Evolutionary conservation across 108 stramenopile species (phyloP).

Genomic region (Nitzschia palea): DNA sequence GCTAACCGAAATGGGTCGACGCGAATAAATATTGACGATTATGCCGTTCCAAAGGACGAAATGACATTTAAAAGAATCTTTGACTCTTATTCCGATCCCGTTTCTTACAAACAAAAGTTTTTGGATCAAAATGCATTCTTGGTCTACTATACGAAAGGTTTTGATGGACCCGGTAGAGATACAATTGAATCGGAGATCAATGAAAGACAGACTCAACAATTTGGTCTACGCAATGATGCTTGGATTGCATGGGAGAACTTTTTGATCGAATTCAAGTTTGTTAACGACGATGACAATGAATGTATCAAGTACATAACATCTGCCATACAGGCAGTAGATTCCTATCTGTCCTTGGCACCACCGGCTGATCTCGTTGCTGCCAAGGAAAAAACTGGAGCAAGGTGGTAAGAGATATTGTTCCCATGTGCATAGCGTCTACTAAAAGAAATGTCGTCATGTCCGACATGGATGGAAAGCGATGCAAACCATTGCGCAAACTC

Average conservation of each 20-base stretch:
- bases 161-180: constrained; percentile 75
- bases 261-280: constrained; percentile 54
- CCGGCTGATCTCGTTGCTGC: constrained; percentile 13
- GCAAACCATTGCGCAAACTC: no score
- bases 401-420: constrained; percentile 7
- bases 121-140: constrained; percentile 86
- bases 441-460: no score
- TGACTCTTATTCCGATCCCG: constrained; percentile 76
- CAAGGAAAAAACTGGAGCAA: not conserved
- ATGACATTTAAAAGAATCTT: constrained; percentile 71
- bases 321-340: constrained; percentile 20
- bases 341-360: constrained; percentile 20
- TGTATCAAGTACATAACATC: not conserved
- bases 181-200: constrained; percentile 39
- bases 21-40: not conserved
- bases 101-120: constrained; percentile 85
- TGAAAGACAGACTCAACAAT: constrained; percentile 65
- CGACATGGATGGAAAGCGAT: no score
- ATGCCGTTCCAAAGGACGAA: constrained; percentile 55
- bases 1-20: not conserved
- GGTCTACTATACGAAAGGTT: constrained; percentile 86
- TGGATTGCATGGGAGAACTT: constrained; percentile 74
- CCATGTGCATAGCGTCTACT: no score
- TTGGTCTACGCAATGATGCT: constrained; percentile 78
- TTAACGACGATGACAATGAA: constrained; percentile 20